Evolutionary conservation across 2,329 filamentous ascomycete genomes (phyloP), one percentile per base, ranked within the genome.

Genomic region (Chaetomium olivaceum): DNA sequence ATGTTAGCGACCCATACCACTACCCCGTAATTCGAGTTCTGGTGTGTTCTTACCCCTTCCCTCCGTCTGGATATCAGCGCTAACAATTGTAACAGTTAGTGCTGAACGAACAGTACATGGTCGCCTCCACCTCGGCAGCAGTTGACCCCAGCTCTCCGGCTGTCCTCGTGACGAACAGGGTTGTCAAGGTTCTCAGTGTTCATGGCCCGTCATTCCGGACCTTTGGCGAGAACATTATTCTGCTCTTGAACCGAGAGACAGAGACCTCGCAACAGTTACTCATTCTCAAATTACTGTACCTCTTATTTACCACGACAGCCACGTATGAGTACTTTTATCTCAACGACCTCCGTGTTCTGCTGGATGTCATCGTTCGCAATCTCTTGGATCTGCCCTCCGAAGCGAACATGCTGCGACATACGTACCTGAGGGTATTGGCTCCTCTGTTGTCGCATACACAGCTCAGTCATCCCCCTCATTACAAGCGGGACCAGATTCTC

Each of bases 281-380:
- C n/a, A 98, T 98, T 66, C 83, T 99, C 51, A 99, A 99, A 78
- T 86, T 97, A 4, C 83, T 99, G 31, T 99, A 98, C 78, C 87
- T 99, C 43, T 85, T 99, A 11, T 99, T 99, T 78, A 97, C 93
- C 4, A 98, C 92, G 11, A 88, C 88, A 64, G 87, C 90, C 19
- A 99, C 95, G 0, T 92, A 95, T 76, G 95, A 99, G 79, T 99
- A 98, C 78, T 99, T 99, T 75, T 99, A 98, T 78, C 97, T 93
- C 31, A 99, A 99, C 75, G 95, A 99, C 74, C 83, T 99, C 33
- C 91, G 92, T 65, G 95, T 99, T 4, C 85, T 99, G 19, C 84
- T 98, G 56, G 95, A 99, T 74, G 95, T 99, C 69, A 93, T 99
- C 65, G 92, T 99, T 67, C 91, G 95, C 52, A 99, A 99, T 74